Conservation (phyloP, 1,284 basidiomycete species). For the Fomitopsis palustris region DNA sequence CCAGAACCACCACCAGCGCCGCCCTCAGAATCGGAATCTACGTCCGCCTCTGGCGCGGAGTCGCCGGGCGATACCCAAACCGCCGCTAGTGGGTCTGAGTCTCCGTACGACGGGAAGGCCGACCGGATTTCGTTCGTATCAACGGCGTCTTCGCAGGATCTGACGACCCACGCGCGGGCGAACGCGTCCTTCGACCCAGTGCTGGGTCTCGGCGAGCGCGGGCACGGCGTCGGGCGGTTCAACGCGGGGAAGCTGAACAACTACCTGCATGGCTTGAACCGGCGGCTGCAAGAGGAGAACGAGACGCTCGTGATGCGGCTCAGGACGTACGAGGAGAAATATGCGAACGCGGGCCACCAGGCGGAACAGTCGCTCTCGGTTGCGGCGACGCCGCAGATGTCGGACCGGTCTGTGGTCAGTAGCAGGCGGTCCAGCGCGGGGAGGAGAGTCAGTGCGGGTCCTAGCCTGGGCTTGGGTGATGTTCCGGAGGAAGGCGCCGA, state of each 20-base stretch:
- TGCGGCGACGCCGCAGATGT: slow-evolving; percentile 10
- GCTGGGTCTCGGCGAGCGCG: slow-evolving; percentile 62
- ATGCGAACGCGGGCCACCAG: slow-evolving; percentile 21
- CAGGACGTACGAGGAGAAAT: slow-evolving; percentile 40
- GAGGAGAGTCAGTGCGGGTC: slow-evolving; percentile 45
- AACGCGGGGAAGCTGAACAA: slow-evolving; percentile 79
- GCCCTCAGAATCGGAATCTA: slow-evolving; percentile 22
- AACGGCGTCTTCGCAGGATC: slow-evolving; percentile 79
- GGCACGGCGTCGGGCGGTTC: slow-evolving; percentile 61
- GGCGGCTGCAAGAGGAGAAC: slow-evolving; percentile 79
- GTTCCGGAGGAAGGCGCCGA: slow-evolving; percentile 57
- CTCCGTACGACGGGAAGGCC: slow-evolving; percentile 21
- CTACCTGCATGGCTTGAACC: slow-evolving; percentile 79
- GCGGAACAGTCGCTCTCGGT: slow-evolving; percentile 2
- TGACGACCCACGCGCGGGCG: slow-evolving; percentile 73
- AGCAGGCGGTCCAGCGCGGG: slow-evolving; percentile 25
- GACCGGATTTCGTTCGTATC: slow-evolving; percentile 68
- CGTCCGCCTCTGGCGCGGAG: slow-evolving; percentile 25
- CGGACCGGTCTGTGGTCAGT: slow-evolving; percentile 16
- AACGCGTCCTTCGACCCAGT: slow-evolving; percentile 84
- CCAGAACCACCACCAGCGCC: slow-evolving; percentile 40
- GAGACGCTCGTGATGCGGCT: slow-evolving; percentile 47
- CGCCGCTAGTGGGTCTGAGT: slow-evolving; percentile 3
- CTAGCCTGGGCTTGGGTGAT: slow-evolving; percentile 47
- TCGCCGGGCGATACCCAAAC: slow-evolving; percentile 8